These are phyloP conservation scores for Orbilia javanica DNA, from an alignment of 2,329 filamentous ascomycete species.

Conservation along the genomic window DNA sequence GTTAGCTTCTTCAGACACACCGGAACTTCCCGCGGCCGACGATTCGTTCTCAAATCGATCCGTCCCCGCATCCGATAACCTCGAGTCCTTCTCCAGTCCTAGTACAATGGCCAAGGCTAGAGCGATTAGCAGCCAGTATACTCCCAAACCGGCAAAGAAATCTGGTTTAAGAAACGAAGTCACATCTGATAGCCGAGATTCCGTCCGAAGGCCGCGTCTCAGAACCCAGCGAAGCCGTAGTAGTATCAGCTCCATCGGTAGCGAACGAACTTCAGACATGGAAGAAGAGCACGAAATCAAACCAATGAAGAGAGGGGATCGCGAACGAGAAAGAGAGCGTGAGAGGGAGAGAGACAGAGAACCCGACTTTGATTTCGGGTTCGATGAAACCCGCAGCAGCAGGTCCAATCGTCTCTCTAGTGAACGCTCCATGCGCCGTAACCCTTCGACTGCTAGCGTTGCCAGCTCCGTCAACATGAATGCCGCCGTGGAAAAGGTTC, in stretches of 20 bases:
- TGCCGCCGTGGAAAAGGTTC: conserved; percentile 50
- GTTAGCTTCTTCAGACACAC: conserved; percentile 43
- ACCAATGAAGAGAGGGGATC: conserved; percentile 32
- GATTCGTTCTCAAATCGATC: conserved; percentile 44
- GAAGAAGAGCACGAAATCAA: conserved; percentile 46
- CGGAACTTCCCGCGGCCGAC: conserved; percentile 38
- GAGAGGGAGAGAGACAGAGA: conserved; percentile 20
- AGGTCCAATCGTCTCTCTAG: conserved; percentile 63
- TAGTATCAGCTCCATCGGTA: conserved; percentile 55
- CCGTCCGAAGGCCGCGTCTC: conserved; percentile 34
- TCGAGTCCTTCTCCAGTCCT: conserved; percentile 58
- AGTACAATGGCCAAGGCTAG: conserved; percentile 54
- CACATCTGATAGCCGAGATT: conserved; percentile 17
- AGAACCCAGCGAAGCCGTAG: conserved; percentile 53
- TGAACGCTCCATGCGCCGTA: conserved; percentile 61
- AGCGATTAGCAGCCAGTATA: conserved; percentile 54
- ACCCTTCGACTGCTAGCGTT: conserved; percentile 29
- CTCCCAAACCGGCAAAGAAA: conserved; percentile 41
- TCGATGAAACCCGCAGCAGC: conserved; percentile 62
- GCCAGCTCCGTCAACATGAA: conserved; percentile 39
- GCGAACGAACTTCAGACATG: conserved; percentile 45
- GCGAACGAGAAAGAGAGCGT: conserved; percentile 57
- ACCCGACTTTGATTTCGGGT: conserved; percentile 53
- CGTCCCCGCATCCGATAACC: conserved; percentile 33
- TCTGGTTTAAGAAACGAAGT: conserved; percentile 54